Base-by-base conservation (phyloP, 768 basidiomycete species). In the Suillus discolor region DNA sequence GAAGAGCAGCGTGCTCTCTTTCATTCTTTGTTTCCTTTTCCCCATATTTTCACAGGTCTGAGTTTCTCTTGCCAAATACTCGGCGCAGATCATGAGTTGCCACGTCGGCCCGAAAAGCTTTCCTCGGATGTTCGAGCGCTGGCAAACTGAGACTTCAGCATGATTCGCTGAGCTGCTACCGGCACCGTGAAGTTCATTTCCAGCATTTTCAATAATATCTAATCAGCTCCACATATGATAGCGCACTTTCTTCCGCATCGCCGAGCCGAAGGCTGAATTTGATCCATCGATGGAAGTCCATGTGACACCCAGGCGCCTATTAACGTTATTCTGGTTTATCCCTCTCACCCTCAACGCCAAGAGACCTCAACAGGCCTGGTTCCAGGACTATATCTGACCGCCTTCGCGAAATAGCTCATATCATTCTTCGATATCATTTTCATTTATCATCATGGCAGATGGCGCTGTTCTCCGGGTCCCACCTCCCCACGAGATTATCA, bases 401-500 rank as follows among this genome's bases (percentile, higher is more conserved):
- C 38, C 72, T 69, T 67, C 61, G 68, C 57, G 61, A 64, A 63
- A 45, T 64, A 64, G 64, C 69, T 45, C 25, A 28, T 39, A 55
- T 59, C 63, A 38, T 20, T 11, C 55, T 54, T 41, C 68, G 31
- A 55, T 59, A 53, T 54, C 31, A 51, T 28, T 42, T 54, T 64
- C 23, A 63, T 39, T 18, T 38, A 62, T 36, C 28, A 15, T 49
- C 36, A 53, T 77, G 74, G 55, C 67, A 3, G 64, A 61, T 60
- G 67, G 67, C 31, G 45, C 66, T 59, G 53, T 68, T 28, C 36
- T 47, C 65, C 60, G 34, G 54, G 49, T 57, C 44, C 49, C 67
- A 15, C 85, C 86, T 11, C 66, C 77, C 18, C 86, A 91, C 71
- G 89, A 92, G 73, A 85, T 91, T 64, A 69, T 91, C 68, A 66